Base-by-base conservation (phyloP, 1,284 basidiomycete species). In the Melampsora americana region DNA sequence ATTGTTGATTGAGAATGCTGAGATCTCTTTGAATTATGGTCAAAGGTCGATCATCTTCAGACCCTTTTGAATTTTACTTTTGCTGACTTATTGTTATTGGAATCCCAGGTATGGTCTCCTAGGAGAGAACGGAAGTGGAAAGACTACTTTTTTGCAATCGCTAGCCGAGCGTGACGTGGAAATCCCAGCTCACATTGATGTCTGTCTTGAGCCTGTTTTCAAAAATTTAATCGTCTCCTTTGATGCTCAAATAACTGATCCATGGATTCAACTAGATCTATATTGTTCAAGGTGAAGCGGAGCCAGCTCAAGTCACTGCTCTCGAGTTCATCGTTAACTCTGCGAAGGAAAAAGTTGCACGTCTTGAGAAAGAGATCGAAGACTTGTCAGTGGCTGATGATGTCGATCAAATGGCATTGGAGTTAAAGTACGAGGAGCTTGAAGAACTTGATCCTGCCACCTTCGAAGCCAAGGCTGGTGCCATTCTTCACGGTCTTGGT, bases 111-210 rank as follows among this genome's bases (percentile, higher is more conserved):
- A 99, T 83, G 95, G 95, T 85, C 87, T 98, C 35, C 86, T 98
- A 75, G 95, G 95, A 76, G 94, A 97, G 84, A 98, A 99, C 83
- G 95, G 95, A 61, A 95, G 92, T 20, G 95, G 95, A 84, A 99
- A 99, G 89, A 93, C 93, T 78, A 82, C 87, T 81, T 82, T 83
- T 78, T 79, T 83, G 12, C 85, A 88, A 85, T 90, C 90, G 18
- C 89, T 95, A 81, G 92, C 92, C 26, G 90, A 93, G 80, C 90
- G 93, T 78, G 95, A 99, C 82, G 92, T 99, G 78, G 89, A 92
- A 73, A 96, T 99, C 79, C 95, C 95, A 35, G 86, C 88, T 14
- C 94, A 99, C 85, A 92, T 99, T 82, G 95, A 99, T 84, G 86
- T 84, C 50, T 35, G 83, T 78, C 26, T 30, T 39, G 70, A 68